Percentiles rank a stretch among this genome's conserved stretches.
Evolutionary conservation across 148 eudicot species (phyloP).

Genomic region (Diospyros kaki): DNA sequence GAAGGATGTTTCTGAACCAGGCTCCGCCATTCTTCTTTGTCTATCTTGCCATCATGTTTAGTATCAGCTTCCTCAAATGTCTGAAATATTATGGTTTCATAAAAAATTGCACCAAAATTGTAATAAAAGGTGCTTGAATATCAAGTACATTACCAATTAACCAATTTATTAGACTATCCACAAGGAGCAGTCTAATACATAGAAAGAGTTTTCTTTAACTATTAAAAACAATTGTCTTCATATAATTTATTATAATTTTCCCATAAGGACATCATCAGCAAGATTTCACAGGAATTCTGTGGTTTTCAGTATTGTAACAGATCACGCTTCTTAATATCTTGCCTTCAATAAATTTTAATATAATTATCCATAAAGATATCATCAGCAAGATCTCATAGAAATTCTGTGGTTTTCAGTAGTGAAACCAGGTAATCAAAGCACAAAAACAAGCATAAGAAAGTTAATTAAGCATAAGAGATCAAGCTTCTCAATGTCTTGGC

Average conservation of each 20-base stretch:
- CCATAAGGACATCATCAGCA: no score
- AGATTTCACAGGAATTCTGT: background rate
- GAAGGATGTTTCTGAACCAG: constrained; percentile 56
- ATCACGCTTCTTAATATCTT: no score
- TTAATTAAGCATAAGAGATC: no score
- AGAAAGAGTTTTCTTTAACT: background rate
- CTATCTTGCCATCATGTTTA: constrained; percentile 68
- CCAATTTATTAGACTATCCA: background rate
- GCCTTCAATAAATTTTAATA: no score
- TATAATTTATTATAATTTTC: no score
- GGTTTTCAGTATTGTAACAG: background rate
- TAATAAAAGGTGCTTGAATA: background rate
- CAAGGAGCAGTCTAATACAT: background rate
- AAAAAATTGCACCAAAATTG: background rate
- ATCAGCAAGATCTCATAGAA: background rate
- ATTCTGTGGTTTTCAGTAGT: background rate
- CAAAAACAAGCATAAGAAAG: no score
- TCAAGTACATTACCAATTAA: background rate
- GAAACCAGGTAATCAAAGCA: background rate
- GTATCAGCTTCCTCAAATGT: constrained; percentile 71
- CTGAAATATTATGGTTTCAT: constrained; percentile 17
- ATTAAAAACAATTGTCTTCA: no score
- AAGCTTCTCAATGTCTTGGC: no score
- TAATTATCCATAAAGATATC: no score
- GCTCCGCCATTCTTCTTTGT: constrained; percentile 65